These are phyloP conservation scores for Lathyrus aphaca DNA, from an alignment of 306 rosid genomes.

Conservation along the genomic window DNA sequence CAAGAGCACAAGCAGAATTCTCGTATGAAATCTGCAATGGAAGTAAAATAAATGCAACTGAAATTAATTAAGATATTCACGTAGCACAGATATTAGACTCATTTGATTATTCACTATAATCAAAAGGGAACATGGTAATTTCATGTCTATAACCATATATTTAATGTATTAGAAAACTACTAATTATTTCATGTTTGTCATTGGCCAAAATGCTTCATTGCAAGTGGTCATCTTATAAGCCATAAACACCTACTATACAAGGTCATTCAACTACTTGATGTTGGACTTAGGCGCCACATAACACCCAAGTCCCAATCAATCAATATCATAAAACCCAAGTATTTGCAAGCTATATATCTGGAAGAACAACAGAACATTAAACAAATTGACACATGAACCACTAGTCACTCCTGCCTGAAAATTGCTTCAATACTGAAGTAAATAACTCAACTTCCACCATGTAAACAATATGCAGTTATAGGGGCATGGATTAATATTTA, in stretches of 20 bases:
- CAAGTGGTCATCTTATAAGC: conserved; percentile 23
- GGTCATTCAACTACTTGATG: background rate
- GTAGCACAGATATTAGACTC: conserved; percentile 9
- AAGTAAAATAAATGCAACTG: conserved; percentile 37
- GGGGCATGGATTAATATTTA: conserved; percentile 15
- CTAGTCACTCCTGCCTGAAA: conserved; percentile 13
- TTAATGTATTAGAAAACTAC: conserved; percentile 17
- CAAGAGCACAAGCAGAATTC: conserved; percentile 61
- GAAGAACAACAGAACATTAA: conserved; percentile 7
- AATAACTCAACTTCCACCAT: conserved; percentile 17
- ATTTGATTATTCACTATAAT: conserved; percentile 14
- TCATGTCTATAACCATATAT: conserved; percentile 16
- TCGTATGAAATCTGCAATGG: conserved; percentile 67
- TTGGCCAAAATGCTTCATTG: conserved; percentile 16
- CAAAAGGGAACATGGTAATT: conserved; percentile 21
- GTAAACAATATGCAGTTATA: conserved; percentile 26
- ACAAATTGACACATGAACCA: conserved; percentile 15
- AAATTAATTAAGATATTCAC: conserved; percentile 25
- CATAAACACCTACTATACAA: conserved; percentile 16
- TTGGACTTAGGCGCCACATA: background rate
- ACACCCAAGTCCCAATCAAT: background rate
- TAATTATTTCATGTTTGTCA: conserved; percentile 11
- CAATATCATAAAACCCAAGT: background rate
- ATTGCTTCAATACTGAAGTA: conserved; percentile 22
- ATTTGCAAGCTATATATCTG: conserved; percentile 11